Evolutionary conservation across 768 basidiomycete genomes (phyloP).

Genomic region (Lepiota subincarnata): DNA sequence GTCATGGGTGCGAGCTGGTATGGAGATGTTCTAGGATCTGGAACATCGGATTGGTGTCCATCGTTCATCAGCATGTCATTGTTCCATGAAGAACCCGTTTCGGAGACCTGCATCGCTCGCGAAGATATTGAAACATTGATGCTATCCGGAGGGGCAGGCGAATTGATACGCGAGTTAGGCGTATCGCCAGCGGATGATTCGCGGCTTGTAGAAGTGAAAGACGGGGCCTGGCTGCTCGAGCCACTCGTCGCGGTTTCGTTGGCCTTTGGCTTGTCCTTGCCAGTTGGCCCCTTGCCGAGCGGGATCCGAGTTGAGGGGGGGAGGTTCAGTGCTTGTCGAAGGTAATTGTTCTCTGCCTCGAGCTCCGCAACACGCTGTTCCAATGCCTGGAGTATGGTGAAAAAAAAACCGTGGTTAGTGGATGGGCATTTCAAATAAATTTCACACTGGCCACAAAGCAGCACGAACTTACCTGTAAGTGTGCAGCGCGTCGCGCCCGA

Average conservation of each 20-base stretch:
- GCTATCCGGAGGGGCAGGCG: slow-evolving; percentile 50
- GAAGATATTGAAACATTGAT: slow-evolving; percentile 45
- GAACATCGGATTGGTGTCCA: slow-evolving; percentile 34
- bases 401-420: slow-evolving; percentile 23
- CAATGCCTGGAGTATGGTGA: slow-evolving; percentile 54
- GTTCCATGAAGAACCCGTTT: slow-evolving; percentile 47
- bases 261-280: slow-evolving; percentile 74
- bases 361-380: slow-evolving; percentile 79
- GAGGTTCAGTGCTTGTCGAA: slow-evolving; percentile 68
- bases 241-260: background rate
- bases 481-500: slow-evolving; percentile 83
- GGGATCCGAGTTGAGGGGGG: slow-evolving; percentile 69
- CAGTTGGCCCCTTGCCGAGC: slow-evolving; percentile 82
- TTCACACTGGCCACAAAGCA: slow-evolving; percentile 28
- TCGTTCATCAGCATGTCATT: slow-evolving; percentile 50
- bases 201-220: slow-evolving; percentile 33
- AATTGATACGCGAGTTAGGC: slow-evolving; percentile 52
- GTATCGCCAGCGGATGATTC: slow-evolving; percentile 43
- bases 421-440: slow-evolving; percentile 34
- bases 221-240: slow-evolving; percentile 19
- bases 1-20: slow-evolving; percentile 45
- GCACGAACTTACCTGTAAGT: slow-evolving; percentile 60
- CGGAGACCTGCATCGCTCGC: slow-evolving; percentile 44
- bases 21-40: slow-evolving; percentile 33
- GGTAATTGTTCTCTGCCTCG: slow-evolving; percentile 75